Percentiles rank a stretch among this genome's conserved stretches.
Evolutionary conservation across 176 grass and related monocot species (phyloP).

Genomic region (Raddia distichophylla): DNA sequence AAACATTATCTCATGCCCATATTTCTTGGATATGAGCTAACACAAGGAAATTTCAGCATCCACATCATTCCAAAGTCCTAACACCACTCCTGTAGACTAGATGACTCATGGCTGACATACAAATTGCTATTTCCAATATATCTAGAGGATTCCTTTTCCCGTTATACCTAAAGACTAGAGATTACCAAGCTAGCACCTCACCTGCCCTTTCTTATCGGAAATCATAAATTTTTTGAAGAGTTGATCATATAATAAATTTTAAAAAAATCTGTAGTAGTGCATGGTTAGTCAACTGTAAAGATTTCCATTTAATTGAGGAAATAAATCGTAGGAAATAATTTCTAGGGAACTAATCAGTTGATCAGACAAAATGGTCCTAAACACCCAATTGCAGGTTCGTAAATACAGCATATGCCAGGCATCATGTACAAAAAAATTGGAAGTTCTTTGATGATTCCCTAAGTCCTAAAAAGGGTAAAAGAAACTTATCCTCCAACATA

Average conservation of each 20-base stretch:
- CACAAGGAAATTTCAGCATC: background rate
- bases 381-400: background rate
- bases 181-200: background rate
- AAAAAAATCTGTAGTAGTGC: background rate
- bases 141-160: conserved; percentile 1
- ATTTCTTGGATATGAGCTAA: conserved; percentile 14
- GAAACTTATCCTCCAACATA: conserved; percentile 5
- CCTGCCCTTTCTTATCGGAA: background rate
- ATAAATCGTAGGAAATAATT: background rate
- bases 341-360: conserved; percentile 1
- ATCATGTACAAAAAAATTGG: background rate
- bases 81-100: background rate
- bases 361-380: conserved; percentile 27
- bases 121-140: background rate
- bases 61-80: background rate
- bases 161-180: background rate
- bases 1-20: background rate
- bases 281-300: conserved; percentile 14
- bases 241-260: background rate
- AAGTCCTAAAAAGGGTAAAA: conserved; percentile 8
- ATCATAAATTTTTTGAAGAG: background rate
- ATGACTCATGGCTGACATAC: background rate
- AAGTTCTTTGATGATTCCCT: background rate
- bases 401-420: background rate
- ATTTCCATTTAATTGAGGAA: conserved; percentile 12